Conservation (phyloP, 31 red algal genomes). For the Odonthalia washingtoniensis region DNA sequence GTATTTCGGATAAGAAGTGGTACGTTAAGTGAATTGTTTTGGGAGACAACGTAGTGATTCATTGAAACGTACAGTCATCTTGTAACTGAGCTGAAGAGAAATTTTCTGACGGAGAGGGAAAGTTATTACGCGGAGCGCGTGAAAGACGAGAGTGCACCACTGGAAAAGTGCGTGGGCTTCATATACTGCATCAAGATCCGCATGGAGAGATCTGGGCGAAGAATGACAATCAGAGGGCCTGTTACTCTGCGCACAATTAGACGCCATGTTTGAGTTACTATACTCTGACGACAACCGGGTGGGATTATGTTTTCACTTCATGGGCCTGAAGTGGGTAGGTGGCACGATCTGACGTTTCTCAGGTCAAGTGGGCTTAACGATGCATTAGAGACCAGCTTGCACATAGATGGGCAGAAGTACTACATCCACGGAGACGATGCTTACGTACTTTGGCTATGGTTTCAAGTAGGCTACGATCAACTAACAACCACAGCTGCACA, state of each 20-base stretch:
- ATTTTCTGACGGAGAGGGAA: too few species aligned
- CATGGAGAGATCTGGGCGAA: constrained; percentile 25
- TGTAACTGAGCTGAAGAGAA: too few species aligned
- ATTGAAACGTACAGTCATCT: too few species aligned
- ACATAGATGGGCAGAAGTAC: constrained; percentile 53
- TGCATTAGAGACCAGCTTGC: too few species aligned
- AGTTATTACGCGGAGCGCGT: too few species aligned
- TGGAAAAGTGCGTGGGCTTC: too few species aligned
- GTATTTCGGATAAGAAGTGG: constrained; percentile 18
- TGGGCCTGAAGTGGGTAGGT: constrained; percentile 22
- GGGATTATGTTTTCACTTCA: constrained; percentile 28
- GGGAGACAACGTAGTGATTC: constrained; percentile 18
- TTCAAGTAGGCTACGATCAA: too few species aligned
- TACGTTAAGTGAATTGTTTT: constrained; percentile 31
- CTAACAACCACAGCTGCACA: too few species aligned
- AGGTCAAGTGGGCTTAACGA: constrained; percentile 5
- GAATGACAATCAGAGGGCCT: constrained; percentile 13
- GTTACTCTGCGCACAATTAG: constrained; percentile 39
- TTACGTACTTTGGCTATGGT: constrained; percentile 33
- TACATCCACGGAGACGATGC: constrained; percentile 51
- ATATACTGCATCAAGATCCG: constrained; percentile 30
- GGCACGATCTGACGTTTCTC: constrained; percentile 48
- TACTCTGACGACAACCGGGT: constrained; percentile 42
- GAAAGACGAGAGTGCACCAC: too few species aligned
- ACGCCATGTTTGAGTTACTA: too few species aligned